These are phyloP conservation scores for Yamadazyma mexicana DNA, from an alignment of 1,139 yeast species.

Conservation along the genomic window DNA sequence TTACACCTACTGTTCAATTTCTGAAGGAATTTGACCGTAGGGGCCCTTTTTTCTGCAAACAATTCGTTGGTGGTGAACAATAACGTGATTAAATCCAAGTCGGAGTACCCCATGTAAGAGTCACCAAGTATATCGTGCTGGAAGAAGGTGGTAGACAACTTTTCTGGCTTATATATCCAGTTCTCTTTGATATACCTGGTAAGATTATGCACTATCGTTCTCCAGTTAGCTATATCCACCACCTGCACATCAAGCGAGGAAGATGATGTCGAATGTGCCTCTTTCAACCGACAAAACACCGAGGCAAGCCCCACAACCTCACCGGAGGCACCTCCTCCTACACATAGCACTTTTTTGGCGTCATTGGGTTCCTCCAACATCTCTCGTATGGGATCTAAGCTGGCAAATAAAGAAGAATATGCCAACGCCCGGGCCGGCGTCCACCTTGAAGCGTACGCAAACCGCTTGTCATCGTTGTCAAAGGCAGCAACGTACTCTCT, in stretches of 20 bases:
- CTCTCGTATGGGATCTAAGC: conserved; percentile 42
- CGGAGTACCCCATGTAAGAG: conserved; percentile 15
- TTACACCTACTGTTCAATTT: conserved; percentile 46
- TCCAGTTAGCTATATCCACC: conserved; percentile 83
- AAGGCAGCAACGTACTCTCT: conserved; percentile 74
- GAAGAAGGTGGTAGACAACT: conserved; percentile 46
- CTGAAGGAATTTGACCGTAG: conserved; percentile 62
- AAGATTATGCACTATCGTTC: conserved; percentile 46
- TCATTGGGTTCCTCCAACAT: conserved; percentile 32
- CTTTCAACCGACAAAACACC: conserved; percentile 52
- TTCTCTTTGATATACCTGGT: conserved; percentile 40
- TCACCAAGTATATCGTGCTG: conserved; percentile 47
- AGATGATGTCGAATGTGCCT: conserved; percentile 31
- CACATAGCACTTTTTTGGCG: conserved; percentile 48
- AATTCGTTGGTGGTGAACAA: conserved; percentile 86
- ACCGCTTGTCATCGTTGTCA: conserved; percentile 58
- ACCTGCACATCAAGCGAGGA: conserved; percentile 48
- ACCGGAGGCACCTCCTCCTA: conserved; percentile 92
- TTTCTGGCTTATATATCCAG: conserved; percentile 50
- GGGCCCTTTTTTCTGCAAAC: conserved; percentile 65
- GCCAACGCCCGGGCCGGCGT: conserved; percentile 79
- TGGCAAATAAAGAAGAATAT: conserved; percentile 63
- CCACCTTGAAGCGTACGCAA: conserved; percentile 84
- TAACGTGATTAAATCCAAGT: conserved; percentile 56
- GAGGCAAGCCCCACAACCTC: conserved; percentile 74